Base-by-base conservation (phyloP, 2,329 filamentous ascomycete genomes). In the Botrytis squamosa region DNA sequence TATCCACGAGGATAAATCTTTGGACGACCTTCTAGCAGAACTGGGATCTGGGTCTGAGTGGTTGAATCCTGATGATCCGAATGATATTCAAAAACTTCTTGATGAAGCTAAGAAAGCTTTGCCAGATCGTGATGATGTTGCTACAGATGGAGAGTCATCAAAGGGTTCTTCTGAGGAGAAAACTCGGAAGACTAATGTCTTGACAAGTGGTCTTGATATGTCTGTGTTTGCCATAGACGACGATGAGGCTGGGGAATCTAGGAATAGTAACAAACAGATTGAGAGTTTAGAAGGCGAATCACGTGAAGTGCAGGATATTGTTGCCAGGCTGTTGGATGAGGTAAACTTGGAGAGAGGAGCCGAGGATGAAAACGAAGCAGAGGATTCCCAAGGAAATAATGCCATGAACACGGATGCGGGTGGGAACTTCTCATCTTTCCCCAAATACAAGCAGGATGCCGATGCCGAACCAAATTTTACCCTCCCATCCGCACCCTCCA, bases 161-260 rank as follows among this genome's bases (percentile, higher is more conserved):
- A 44, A 60, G 16, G 25, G 74, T 68, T 25, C 40, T 36, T 59
- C 55, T 4, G 29, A 49, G 38, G 22, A 62, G 10, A 18, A 63
- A 18, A 4, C n/a, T 2, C 20, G 40, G 9, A 76, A 84, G 83
- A 29, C 83, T 73, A 76, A 83, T 80, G 5, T 83, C 81, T 44
- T 80, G 57, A 78, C 76, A 4, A 75, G 75, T 55, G 77, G 79
- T 73, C 74, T 81, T 8, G 80, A 81, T 74, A 78, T 81, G 77
- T 79, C 78, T 40, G 76, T 76, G 25, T 81, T 81, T 74, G 74
- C 75, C 80, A 81, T 85, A 83, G 74, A 84, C 83, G 70, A 85
- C 78, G 74, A 85, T 83, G 62, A 84, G 73, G 77, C 84, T 77
- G 73, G 83, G 82, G 78, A 84, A 82, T 55, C 85, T 74, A 75